Percentiles rank a stretch among this genome's conserved stretches.
Evolutionary conservation across 768 basidiomycete genomes (phyloP).

Genomic region (Psilocybe sp.): DNA sequence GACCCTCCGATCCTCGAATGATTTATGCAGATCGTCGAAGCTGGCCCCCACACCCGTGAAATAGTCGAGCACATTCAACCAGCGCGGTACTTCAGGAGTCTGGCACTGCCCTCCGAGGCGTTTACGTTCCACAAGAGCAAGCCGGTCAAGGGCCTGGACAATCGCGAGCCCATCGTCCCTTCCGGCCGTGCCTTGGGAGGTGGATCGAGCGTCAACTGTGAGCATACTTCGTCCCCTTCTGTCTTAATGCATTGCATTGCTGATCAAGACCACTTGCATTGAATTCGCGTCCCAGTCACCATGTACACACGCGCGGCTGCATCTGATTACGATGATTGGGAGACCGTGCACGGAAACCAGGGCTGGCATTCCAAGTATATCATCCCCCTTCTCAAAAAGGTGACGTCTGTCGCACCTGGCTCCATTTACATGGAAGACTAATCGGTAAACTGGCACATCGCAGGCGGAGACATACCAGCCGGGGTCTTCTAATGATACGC

Average conservation of each 20-base stretch:
- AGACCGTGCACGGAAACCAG: constrained; percentile 42
- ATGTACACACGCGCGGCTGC: constrained; percentile 58
- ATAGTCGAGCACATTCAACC: constrained; percentile 50
- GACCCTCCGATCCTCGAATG: neutral
- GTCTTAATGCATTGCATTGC: neutral
- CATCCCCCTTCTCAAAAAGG: constrained; percentile 60
- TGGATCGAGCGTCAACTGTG: constrained; percentile 62
- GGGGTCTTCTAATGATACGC: constrained; percentile 26
- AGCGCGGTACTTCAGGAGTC: constrained; percentile 43
- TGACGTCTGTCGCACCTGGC: constrained; percentile 12
- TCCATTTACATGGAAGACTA: neutral
- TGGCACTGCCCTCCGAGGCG: constrained; percentile 35
- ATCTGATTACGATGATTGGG: constrained; percentile 70
- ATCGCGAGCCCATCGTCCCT: constrained; percentile 41
- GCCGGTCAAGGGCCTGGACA: constrained; percentile 35
- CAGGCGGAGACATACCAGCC: constrained; percentile 42
- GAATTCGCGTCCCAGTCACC: constrained; percentile 29
- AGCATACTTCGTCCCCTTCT: constrained; percentile 9
- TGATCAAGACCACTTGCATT: neutral
- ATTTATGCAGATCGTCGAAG: constrained; percentile 46
- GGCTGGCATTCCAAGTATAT: constrained; percentile 62
- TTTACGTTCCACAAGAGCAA: constrained; percentile 45
- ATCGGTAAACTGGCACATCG: neutral
- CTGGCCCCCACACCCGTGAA: constrained; percentile 50
- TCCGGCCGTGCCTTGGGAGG: constrained; percentile 57